Conservation (phyloP, 2,329 filamentous ascomycete genomes). For the Lasiodiplodia sp. region DNA sequence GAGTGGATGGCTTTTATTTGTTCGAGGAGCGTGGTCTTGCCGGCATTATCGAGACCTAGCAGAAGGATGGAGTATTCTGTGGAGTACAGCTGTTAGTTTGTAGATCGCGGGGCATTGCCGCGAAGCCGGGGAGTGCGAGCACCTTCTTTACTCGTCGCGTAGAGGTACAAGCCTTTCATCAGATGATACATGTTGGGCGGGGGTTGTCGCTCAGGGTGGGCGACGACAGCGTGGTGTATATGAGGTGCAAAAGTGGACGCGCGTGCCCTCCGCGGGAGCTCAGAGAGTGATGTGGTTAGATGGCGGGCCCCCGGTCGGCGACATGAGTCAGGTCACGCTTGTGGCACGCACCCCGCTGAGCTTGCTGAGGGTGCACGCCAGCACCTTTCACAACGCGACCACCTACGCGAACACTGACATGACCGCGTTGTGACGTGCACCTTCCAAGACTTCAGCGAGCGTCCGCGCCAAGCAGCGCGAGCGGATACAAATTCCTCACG, state of each 20-base stretch:
- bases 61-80: slow-evolving; percentile 96
- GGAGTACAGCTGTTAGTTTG: slow-evolving; percentile 10
- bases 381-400: slow-evolving; percentile 2
- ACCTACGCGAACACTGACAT: neutral
- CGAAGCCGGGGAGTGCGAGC: slow-evolving; percentile 14
- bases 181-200: slow-evolving; percentile 84
- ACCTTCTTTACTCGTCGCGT: slow-evolving; percentile 96
- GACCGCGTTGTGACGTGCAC: slow-evolving; percentile 21
- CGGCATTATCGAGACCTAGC: slow-evolving; percentile 96
- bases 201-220: slow-evolving; percentile 7
- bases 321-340: slow-evolving; percentile 18
- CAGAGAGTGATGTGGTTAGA: slow-evolving; percentile 21
- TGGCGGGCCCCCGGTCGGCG: slow-evolving; percentile 1
- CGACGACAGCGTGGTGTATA: slow-evolving; percentile 3
- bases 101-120: slow-evolving; percentile 14
- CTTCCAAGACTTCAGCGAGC: neutral
- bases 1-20: slow-evolving; percentile 92
- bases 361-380: slow-evolving; percentile 3
- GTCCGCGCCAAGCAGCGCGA: neutral
- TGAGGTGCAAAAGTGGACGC: neutral
- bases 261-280: slow-evolving; percentile 16
- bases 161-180: slow-evolving; percentile 90
- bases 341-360: slow-evolving; percentile 1
- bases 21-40: slow-evolving; percentile 97
- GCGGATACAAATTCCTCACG: neutral